phyloP scores from a whole-genome alignment of 352 stramenopile species.

The Pilasporangium apinafurcum region DNA sequence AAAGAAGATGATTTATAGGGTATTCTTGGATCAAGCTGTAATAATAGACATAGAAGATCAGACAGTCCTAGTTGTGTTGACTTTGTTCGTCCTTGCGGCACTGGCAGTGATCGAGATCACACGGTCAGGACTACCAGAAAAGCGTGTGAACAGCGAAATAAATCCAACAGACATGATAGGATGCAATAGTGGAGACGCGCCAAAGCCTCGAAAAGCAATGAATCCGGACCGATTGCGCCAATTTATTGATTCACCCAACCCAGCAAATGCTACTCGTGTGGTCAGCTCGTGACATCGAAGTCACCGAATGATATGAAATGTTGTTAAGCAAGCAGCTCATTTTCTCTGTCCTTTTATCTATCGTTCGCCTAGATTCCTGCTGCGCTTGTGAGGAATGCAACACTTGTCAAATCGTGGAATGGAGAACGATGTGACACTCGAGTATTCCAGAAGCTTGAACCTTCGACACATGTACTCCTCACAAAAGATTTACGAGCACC shows the following conservation, averaged over 20 bases:
- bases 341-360: neutral
- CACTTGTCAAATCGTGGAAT: conserved; percentile 42
- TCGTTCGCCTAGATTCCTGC: conserved; percentile 9
- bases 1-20: conserved; percentile 1
- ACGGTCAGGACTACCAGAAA: no score
- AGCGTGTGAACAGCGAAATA: neutral
- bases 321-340: no score
- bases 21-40: no score
- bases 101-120: no score
- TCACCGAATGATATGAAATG: no score
- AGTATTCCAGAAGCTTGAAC: conserved; percentile 33
- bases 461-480: conserved; percentile 21
- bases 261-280: conserved; percentile 27
- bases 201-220: conserved; percentile 28
- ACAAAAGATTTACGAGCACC: conserved; percentile 26
- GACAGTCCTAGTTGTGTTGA: no score
- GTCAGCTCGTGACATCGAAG: no score
- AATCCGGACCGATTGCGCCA: conserved; percentile 50
- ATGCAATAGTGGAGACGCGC: conserved; percentile 12
- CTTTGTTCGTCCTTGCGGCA: no score
- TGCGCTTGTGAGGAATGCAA: conserved; percentile 33
- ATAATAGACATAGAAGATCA: no score
- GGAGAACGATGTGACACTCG: conserved; percentile 48
- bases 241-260: conserved; percentile 48
- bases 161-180: neutral